Evolutionary conservation across 1,284 basidiomycete genomes (phyloP), one percentile per base, ranked within the genome.

Genomic region (Erythrobasidium hasegawianum): DNA sequence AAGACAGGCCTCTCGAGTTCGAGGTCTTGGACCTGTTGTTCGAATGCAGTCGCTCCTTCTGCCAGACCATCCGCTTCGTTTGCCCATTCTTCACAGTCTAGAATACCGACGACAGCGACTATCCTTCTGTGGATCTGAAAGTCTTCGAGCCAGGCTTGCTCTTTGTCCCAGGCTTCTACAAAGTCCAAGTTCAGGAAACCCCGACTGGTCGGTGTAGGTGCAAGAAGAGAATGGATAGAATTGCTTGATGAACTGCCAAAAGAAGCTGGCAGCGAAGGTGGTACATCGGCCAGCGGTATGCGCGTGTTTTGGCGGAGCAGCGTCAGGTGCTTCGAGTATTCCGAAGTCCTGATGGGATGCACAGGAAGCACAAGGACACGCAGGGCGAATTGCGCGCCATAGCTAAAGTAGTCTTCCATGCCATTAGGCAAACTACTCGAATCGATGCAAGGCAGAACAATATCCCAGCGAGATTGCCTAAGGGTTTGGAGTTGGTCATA

Each of bases 41-140:
- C 20, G 41, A 78, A 67, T 26, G 41, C 49, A 14, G 39, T n/a
- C 27, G 33, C 29, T 14, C 40, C 65, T 38, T 62, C 58, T 49
- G 22, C 49, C 1, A 68, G 49, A 8, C 62, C 47, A 47, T 61
- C 55, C 45, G 41, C 43, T 62, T 64, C 29, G 20, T 50, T 29
- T 55, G 68, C 43, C 70, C 68, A 71, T 53, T 72, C 70, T 40
- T 84, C 83, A 73, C 84, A 86, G 29, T 83, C 81, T 50, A 87
- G 84, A 41, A 92, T 81, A 24, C 89, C 90, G 71, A 92, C 85
- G 52, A 90, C 83, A 33, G 86, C 89, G 14, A 90, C 78, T 14
- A 88, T 84, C 71, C 90, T 89, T 69, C 86, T 84, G 1, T 89
- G 89, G 2, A 86, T 85, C 40, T 88, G 83, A 71, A 91, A 82